Evolutionary conservation across 345 rosid species (phyloP), one percentile per base, ranked within the genome.

Genomic region (Citrus australasica): DNA sequence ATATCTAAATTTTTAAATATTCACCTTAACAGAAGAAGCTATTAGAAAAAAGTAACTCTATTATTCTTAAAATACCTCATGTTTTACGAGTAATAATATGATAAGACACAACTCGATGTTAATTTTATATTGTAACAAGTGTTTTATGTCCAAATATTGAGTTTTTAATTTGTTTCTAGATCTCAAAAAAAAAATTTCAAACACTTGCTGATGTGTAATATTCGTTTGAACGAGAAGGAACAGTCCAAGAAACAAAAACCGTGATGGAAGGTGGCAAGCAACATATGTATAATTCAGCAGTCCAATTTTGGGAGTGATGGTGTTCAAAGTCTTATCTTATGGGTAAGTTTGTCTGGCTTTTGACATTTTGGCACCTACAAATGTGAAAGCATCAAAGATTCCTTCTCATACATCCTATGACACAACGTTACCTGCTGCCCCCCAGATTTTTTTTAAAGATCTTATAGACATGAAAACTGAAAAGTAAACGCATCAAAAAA

Each of bases 331-430:
- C 80, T 2, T n/a, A 46, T 72, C 80, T 2, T 17, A 46, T 3
- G 51, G 1, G n/a, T 10, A 14, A 2, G 3, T 9, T 48, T 27
- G 9, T 46, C 53, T 63, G 53, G 65, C 3, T 58, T 30, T 35
- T 77, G 74, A 83, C 77, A 64, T 40, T 40, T 63, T n/a, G 37
- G 27, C 58, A 13, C 46, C 42, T 40, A 4, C 24, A 22, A 13
- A 22, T 70, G 74, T 46, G 77, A 77, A 83, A 65, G 19, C 74
- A 65, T 28, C 37, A 7, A 17, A 75, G 75, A 80, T 80, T 75
- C 74, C 40, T 7, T 11, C 19, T 3, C 3, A 53, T 66, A 14
- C 32, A 11, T 42, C 37, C 37, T 3, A 11, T 11, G 16, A 42
- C 16, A 42, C 51, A 11, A 11, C 46, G 14, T 42, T 11, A 1